Percentiles rank a stretch among this genome's conserved stretches.
phyloP scores from a whole-genome alignment of 2,329 filamentous ascomycete species.

The Graphiopsis chlorocephala region DNA sequence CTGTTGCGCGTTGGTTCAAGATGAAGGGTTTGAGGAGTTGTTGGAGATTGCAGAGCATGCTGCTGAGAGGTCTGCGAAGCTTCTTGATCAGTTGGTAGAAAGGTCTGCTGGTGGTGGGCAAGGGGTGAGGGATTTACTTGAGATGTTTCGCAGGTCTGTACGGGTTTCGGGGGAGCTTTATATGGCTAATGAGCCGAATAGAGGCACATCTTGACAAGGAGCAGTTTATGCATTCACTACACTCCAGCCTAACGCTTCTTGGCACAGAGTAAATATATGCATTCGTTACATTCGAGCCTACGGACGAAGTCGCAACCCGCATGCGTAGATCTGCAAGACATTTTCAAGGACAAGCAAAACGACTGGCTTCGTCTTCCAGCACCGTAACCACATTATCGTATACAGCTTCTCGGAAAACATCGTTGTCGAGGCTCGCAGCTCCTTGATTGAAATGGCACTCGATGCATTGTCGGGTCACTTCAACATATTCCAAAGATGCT shows the following conservation, averaged over 20 bases:
- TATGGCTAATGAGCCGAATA: slow-evolving; percentile 4
- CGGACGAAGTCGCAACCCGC: too few relatives aligned
- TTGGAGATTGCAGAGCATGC: background rate
- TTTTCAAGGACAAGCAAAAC: slow-evolving; percentile 10
- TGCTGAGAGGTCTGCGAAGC: background rate
- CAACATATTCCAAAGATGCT: slow-evolving; percentile 31
- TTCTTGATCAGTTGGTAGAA: background rate
- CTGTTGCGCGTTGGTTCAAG: background rate
- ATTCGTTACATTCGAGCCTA: too few relatives aligned
- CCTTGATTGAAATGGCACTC: slow-evolving; percentile 33
- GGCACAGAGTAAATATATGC: too few relatives aligned
- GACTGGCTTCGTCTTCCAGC: slow-evolving; percentile 31
- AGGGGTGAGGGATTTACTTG: background rate
- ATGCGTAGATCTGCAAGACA: too few relatives aligned
- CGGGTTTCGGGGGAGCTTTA: slow-evolving; percentile 3
- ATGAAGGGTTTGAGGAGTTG: background rate
- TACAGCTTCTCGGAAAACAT: slow-evolving; percentile 31
- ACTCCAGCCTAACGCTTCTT: too few relatives aligned
- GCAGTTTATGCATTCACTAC: too few relatives aligned
- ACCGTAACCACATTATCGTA: slow-evolving; percentile 31
- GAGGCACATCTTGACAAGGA: background rate
- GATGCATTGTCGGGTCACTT: slow-evolving; percentile 35
- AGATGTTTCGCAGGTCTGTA: background rate
- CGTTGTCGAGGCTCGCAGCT: slow-evolving; percentile 28
- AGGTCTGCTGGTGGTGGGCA: background rate